phyloP scores from a whole-genome alignment of 768 basidiomycete genomes.

The Hygrocybe punicea region DNA sequence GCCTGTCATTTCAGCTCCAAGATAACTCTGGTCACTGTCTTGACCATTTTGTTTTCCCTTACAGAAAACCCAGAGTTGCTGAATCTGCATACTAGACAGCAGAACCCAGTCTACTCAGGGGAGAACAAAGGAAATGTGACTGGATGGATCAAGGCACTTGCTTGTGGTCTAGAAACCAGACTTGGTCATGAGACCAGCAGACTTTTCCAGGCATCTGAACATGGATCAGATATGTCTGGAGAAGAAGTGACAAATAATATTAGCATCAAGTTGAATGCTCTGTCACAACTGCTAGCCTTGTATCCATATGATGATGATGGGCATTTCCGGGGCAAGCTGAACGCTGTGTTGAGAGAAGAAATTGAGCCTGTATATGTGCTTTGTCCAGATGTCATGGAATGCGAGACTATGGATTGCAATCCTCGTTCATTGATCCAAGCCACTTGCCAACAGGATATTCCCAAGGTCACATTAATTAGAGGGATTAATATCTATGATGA shows the following conservation, averaged over 20 bases:
- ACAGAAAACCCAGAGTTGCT: conserved; percentile 4
- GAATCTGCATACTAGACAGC: conserved; percentile 4
- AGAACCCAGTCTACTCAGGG: not conserved
- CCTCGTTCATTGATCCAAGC: too few relatives aligned
- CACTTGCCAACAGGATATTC: too few relatives aligned
- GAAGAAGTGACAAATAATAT: not conserved
- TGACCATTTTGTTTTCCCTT: conserved; percentile 1
- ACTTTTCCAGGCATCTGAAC: not conserved
- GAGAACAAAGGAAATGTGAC: not conserved
- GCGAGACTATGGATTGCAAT: too few relatives aligned
- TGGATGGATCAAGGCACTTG: not conserved
- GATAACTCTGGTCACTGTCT: conserved; percentile 2
- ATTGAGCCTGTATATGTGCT: too few relatives aligned
- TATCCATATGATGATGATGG: too few relatives aligned
- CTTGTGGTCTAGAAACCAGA: not conserved
- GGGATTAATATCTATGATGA: not conserved
- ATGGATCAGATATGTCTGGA: not conserved
- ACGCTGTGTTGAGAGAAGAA: too few relatives aligned
- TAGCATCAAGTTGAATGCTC: not conserved
- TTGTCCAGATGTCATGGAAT: too few relatives aligned
- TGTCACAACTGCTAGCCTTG: not conserved
- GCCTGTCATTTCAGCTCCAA: not conserved
- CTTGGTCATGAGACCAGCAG: not conserved
- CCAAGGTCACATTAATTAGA: too few relatives aligned
- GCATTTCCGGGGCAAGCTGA: too few relatives aligned